These are phyloP conservation scores for Oenanthe javanica DNA, from an alignment of 140 eudicot species.

Conservation along the genomic window DNA sequence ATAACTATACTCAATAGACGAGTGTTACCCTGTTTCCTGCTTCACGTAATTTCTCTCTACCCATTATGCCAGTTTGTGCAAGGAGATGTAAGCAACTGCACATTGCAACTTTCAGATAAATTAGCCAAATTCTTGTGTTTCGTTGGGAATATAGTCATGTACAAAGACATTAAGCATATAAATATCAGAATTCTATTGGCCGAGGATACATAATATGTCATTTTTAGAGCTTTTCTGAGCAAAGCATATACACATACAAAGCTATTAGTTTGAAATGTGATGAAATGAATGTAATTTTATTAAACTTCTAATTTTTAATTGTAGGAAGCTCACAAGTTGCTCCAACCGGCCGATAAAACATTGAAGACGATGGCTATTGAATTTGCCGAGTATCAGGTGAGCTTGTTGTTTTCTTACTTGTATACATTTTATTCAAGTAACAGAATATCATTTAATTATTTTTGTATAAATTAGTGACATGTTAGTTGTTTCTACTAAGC, in stretches of 20 bases:
- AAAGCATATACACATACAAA: background rate
- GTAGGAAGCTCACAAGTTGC: slow-evolving; percentile 89
- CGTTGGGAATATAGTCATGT: background rate
- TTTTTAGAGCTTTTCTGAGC: background rate
- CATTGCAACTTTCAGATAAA: background rate
- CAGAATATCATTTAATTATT: background rate
- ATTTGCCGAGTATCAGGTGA: slow-evolving; percentile 94
- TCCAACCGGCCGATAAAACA: slow-evolving; percentile 84
- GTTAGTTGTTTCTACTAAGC: background rate
- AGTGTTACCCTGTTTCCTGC: background rate
- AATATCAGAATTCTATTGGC: background rate
- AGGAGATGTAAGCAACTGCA: background rate
- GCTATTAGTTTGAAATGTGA: background rate
- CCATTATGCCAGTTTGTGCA: background rate
- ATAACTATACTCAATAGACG: background rate
- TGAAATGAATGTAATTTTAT: background rate
- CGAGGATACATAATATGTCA: background rate
- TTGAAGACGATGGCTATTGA: slow-evolving; percentile 90
- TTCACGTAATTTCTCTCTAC: background rate
- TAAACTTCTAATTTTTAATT: background rate
- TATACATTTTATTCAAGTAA: slow-evolving; percentile 11
- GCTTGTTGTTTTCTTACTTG: background rate
- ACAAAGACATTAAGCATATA: background rate
- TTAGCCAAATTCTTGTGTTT: background rate
- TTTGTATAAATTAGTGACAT: background rate